A percentile compares a stretch with the other conserved stretches of the same genome.
These are phyloP conservation scores for Austroboletus niveus DNA, from an alignment of 1,284 basidiomycete genomes.

Conservation along the genomic window DNA sequence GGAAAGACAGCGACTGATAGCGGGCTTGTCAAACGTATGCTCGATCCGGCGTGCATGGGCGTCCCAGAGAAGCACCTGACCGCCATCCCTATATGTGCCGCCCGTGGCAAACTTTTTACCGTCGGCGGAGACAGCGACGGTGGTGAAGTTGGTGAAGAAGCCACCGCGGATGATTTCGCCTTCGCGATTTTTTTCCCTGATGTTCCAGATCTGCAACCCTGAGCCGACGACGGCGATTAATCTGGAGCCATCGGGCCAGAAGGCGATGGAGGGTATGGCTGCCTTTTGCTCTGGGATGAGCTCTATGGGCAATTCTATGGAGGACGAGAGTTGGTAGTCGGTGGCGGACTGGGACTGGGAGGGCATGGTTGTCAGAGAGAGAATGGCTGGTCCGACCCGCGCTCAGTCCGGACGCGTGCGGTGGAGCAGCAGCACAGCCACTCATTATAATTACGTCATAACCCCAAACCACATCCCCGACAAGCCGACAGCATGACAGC, in stretches of 20 bases:
- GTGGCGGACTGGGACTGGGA: neutral
- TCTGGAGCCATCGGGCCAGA: slow-evolving; percentile 27
- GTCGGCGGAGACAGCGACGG: slow-evolving; percentile 24
- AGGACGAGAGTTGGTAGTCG: slow-evolving; percentile 2
- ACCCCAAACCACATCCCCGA: neutral
- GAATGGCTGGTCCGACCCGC: slow-evolving; percentile 2
- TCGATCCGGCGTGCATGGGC: slow-evolving; percentile 20
- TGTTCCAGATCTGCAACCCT: slow-evolving; percentile 27
- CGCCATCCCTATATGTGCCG: slow-evolving; percentile 25
- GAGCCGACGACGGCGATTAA: slow-evolving; percentile 28
- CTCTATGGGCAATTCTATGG: slow-evolving; percentile 11
- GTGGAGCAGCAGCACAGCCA: slow-evolving; percentile 16
- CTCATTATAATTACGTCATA: slow-evolving; percentile 12
- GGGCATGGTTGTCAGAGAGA: slow-evolving; percentile 14
- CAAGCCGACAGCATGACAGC: too few relatives aligned
- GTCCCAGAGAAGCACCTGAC: slow-evolving; percentile 26
- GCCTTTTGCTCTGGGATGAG: slow-evolving; percentile 22
- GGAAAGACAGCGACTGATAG: slow-evolving; percentile 21
- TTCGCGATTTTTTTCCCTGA: slow-evolving; percentile 19
- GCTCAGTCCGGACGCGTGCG: neutral
- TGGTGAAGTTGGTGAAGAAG: slow-evolving; percentile 28
- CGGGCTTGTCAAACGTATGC: slow-evolving; percentile 24
- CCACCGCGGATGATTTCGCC: slow-evolving; percentile 23
- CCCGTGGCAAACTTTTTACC: slow-evolving; percentile 27
- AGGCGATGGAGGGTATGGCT: slow-evolving; percentile 20